Evolutionary conservation across 2,329 filamentous ascomycete genomes (phyloP).

Genomic region (Xylaria sp.): DNA sequence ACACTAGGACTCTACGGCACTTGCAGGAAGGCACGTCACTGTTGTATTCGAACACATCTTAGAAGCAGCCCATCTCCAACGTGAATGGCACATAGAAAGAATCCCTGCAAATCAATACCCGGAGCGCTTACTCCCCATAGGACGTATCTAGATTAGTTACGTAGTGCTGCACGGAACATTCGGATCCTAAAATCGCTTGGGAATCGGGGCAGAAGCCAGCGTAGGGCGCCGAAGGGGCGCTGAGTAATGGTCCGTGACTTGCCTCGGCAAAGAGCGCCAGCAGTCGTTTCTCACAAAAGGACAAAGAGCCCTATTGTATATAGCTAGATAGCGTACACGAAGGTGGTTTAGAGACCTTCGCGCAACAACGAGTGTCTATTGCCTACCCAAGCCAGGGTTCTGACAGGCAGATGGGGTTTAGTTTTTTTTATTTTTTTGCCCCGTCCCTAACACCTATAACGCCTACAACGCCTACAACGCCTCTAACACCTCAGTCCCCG

Average conservation of each 20-base stretch:
- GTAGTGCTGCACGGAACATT: background rate
- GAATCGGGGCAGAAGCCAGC: background rate
- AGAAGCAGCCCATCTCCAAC: background rate
- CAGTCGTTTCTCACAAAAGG: too few species aligned
- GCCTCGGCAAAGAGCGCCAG: background rate
- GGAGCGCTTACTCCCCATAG: background rate
- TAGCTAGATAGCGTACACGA: too few species aligned
- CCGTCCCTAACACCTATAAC: background rate
- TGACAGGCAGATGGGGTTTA: background rate
- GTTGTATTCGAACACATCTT: background rate
- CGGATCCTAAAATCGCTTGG: conserved; percentile 4
- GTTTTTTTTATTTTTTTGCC: background rate
- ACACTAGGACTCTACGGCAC: background rate
- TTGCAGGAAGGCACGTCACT: background rate
- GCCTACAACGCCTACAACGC: background rate
- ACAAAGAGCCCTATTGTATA: too few species aligned
- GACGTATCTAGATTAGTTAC: background rate
- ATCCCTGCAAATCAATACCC: background rate
- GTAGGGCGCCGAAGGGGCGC: conserved; percentile 3
- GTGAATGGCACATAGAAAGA: background rate
- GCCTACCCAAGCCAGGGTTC: too few species aligned
- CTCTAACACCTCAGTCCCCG: background rate
- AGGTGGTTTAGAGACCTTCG: too few species aligned
- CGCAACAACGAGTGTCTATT: too few species aligned
- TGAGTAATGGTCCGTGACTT: conserved; percentile 15